Evolutionary conservation across 2,329 filamentous ascomycete genomes (phyloP).

Genomic region (Aureobasidium melanogenum): DNA sequence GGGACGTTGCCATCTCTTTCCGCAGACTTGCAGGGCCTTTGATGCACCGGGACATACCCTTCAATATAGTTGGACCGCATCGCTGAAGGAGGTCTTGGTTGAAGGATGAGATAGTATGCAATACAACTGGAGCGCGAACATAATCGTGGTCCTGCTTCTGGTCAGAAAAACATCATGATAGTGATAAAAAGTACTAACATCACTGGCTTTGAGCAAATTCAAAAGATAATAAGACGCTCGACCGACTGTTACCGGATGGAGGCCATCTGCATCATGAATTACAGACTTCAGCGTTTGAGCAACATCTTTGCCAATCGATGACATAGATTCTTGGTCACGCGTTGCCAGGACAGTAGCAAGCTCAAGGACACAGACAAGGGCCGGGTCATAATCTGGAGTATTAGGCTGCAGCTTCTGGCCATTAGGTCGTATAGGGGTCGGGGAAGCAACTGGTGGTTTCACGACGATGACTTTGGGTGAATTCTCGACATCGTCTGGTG

Average conservation of each 20-base stretch:
- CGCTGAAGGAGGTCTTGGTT: constrained; percentile 67
- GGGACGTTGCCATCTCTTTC: constrained; percentile 90
- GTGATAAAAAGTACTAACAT: constrained; percentile 49
- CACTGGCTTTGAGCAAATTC: constrained; percentile 70
- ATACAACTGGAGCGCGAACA: constrained; percentile 79
- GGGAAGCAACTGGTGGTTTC: constrained; percentile 69
- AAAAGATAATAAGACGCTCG: constrained; percentile 82
- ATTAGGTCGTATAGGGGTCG: constrained; percentile 49
- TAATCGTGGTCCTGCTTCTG: constrained; percentile 68
- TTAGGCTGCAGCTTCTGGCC: constrained; percentile 48
- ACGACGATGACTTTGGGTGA: constrained; percentile 76
- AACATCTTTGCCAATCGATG: constrained; percentile 66
- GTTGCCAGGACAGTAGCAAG: constrained; percentile 75
- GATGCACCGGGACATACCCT: constrained; percentile 73
- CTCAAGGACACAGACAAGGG: constrained; percentile 83
- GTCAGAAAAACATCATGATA: constrained; percentile 4
- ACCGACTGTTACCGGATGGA: constrained; percentile 77
- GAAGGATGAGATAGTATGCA: constrained; percentile 86
- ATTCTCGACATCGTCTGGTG: constrained; percentile 57
- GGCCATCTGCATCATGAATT: constrained; percentile 66
- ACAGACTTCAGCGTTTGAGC: constrained; percentile 73
- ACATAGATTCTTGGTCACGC: constrained; percentile 63
- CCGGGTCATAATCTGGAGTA: constrained; percentile 69
- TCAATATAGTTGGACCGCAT: constrained; percentile 65
- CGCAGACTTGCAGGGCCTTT: constrained; percentile 67